Percentiles rank a stretch among this genome's conserved stretches.
Conservation (phyloP, 495 filamentous ascomycete species). For the Ramalina peruviana region DNA sequence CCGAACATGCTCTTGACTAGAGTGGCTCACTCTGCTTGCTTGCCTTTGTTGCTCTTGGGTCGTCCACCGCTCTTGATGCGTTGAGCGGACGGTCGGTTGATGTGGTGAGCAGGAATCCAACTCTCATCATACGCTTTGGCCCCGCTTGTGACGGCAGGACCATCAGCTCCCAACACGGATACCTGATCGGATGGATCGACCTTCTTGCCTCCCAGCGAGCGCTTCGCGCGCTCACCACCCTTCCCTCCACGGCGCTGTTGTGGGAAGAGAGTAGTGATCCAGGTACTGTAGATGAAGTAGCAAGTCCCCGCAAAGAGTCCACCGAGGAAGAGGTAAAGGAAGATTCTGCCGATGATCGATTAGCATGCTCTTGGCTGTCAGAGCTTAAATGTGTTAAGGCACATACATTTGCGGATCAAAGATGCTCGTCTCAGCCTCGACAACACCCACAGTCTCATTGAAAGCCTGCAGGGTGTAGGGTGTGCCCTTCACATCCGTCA, state of each 20-base stretch:
- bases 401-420: constrained; percentile 93
- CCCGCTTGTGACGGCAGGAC: constrained; percentile 50
- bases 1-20: background rate
- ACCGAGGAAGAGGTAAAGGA: constrained; percentile 89
- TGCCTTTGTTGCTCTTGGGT: constrained; percentile 25
- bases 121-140: constrained; percentile 78
- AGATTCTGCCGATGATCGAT: constrained; percentile 46
- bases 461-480: constrained; percentile 68
- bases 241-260: constrained; percentile 64
- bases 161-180: constrained; percentile 52
- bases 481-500: constrained; percentile 47
- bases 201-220: constrained; percentile 49
- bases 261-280: constrained; percentile 92
- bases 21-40: constrained; percentile 9
- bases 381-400: background rate
- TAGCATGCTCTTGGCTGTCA: constrained; percentile 17
- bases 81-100: constrained; percentile 71
- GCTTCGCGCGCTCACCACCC: constrained; percentile 43
- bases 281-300: constrained; percentile 97
- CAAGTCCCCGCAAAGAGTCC: constrained; percentile 60
- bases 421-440: constrained; percentile 83
- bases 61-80: constrained; percentile 66
- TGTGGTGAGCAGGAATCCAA: constrained; percentile 88
- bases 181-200: constrained; percentile 43
- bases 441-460: constrained; percentile 77